These are phyloP conservation scores for Colletotrichum truncatum DNA, from an alignment of 2,329 filamentous ascomycete species.

Conservation along the genomic window DNA sequence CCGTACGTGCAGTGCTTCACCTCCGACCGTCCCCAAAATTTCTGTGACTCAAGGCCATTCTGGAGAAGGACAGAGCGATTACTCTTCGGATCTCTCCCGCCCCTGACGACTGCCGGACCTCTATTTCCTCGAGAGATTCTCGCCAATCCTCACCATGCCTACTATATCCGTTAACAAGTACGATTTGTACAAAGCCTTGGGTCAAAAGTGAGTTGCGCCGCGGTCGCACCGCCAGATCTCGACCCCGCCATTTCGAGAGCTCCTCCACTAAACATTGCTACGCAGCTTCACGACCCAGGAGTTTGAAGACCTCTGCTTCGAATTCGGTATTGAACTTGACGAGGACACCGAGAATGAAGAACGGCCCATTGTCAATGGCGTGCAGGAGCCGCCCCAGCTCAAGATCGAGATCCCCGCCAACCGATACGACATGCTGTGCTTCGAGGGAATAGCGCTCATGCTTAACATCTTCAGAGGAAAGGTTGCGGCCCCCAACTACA, in stretches of 20 bases:
- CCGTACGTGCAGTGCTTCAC: conserved; percentile 20
- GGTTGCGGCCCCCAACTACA: conserved; percentile 80
- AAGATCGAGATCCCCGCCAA: conserved; percentile 99
- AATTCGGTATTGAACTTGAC: conserved; percentile 97
- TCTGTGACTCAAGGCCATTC: conserved; percentile 48
- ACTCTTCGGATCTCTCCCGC: conserved; percentile 17
- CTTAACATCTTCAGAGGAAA: conserved; percentile 93
- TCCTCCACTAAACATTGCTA: conserved; percentile 28
- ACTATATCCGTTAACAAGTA: conserved; percentile 98
- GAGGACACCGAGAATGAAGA: conserved; percentile 88
- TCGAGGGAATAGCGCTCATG: conserved; percentile 95
- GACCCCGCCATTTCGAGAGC: conserved; percentile 25
- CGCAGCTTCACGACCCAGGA: conserved; percentile 88
- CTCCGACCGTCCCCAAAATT: conserved; percentile 41
- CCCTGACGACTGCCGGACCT: conserved; percentile 18
- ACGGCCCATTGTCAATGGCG: conserved; percentile 77
- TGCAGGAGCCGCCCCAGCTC: conserved; percentile 88
- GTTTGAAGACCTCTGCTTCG: conserved; percentile 98
- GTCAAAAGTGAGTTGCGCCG: conserved; percentile 74
- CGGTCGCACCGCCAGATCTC: conserved; percentile 5
- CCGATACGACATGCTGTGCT: conserved; percentile 93
- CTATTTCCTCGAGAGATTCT: conserved; percentile 14
- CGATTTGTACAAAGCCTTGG: conserved; percentile 91
- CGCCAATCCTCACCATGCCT: conserved; percentile 71
- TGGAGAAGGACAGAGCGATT: conserved; percentile 25